Base-by-base conservation (phyloP, 768 basidiomycete genomes). In the Tephrocybe rancida region DNA sequence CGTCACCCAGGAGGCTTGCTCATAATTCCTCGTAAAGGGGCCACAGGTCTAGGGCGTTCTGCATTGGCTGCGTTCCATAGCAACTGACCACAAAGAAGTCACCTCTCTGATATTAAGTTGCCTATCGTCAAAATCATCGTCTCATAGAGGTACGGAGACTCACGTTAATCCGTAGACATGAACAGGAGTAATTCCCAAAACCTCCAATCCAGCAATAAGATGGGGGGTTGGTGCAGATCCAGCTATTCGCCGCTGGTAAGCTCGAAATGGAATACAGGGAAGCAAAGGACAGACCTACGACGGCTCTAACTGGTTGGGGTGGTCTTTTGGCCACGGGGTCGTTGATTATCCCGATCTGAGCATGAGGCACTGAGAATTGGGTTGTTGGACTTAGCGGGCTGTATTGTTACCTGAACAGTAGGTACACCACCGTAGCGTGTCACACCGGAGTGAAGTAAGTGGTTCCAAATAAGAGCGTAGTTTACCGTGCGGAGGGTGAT, bases 361-460 rank as follows among this genome's bases (percentile, higher is more conserved):
- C 0, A 18, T n/a, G n/a, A n/a, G n/a, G n/a, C n/a, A n/a, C n/a
- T n/a, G n/a, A n/a, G 3, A 48, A 24, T 21, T 13, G 16, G 44
- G n/a, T n/a, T n/a, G 45, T 22, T 2, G n/a, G n/a, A 19, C 26
- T 67, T n/a, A 66, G 29, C n/a, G n/a, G n/a, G n/a, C n/a, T n/a
- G n/a, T n/a, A n/a, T n/a, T n/a, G 16, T n/a, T 62, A 87, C 87
- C 76, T 94, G 90, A 5, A 95, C 93, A 6, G 92, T 95, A 1
- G 93, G 92, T 21, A 93, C 93, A 35, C 82, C 92, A 63, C 91
- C 92, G 62, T 95, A 95, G 62, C 93, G 92, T 0, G 92, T 92
- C 26, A 93, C 85, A 3, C 79, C 79, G 25, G 88, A 88, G 52
- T 84, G 68, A 6, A 87, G 72, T 11, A 95, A 74, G 59, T 92